These are phyloP conservation scores for Jamesozyma gamospora DNA, from an alignment of 805 yeast species.

Conservation along the genomic window DNA sequence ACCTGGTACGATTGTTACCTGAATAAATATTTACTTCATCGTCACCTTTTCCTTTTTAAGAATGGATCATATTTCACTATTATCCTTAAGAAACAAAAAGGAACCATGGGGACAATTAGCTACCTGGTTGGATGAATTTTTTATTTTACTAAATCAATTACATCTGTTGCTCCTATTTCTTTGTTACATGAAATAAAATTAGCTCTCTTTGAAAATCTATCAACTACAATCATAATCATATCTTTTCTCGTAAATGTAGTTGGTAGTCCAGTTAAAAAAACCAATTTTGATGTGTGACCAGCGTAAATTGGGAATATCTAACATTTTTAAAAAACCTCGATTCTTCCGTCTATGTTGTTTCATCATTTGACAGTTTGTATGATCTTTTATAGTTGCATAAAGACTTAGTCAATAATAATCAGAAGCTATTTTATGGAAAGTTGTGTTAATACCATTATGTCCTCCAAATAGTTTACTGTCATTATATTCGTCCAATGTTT, in stretches of 20 bases:
- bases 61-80: too few relatives aligned
- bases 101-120: too few relatives aligned
- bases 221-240: slow-evolving; percentile 12
- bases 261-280: slow-evolving; percentile 12
- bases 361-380: slow-evolving; percentile 6
- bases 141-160: slow-evolving; percentile 8
- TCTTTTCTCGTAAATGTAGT: background rate
- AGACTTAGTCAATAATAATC: slow-evolving; percentile 5
- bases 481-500: slow-evolving; percentile 1
- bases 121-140: too few relatives aligned
- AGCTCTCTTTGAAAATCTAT: slow-evolving; percentile 10
- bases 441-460: slow-evolving; percentile 7
- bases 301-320: slow-evolving; percentile 8
- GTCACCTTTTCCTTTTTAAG: too few relatives aligned
- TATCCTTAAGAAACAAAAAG: too few relatives aligned
- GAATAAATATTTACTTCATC: too few relatives aligned
- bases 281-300: slow-evolving; percentile 15
- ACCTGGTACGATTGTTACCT: too few relatives aligned
- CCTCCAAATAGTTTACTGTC: slow-evolving; percentile 7
- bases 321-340: slow-evolving; percentile 7
- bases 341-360: slow-evolving; percentile 1
- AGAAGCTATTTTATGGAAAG: slow-evolving; percentile 4
- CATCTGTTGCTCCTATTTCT: slow-evolving; percentile 6
- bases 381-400: background rate
- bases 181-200: slow-evolving; percentile 9